A percentile compares a stretch with the other conserved stretches of the same genome.
These are phyloP conservation scores for Fusarium dlaminii DNA, from an alignment of 2,329 filamentous ascomycete genomes.

Conservation along the genomic window DNA sequence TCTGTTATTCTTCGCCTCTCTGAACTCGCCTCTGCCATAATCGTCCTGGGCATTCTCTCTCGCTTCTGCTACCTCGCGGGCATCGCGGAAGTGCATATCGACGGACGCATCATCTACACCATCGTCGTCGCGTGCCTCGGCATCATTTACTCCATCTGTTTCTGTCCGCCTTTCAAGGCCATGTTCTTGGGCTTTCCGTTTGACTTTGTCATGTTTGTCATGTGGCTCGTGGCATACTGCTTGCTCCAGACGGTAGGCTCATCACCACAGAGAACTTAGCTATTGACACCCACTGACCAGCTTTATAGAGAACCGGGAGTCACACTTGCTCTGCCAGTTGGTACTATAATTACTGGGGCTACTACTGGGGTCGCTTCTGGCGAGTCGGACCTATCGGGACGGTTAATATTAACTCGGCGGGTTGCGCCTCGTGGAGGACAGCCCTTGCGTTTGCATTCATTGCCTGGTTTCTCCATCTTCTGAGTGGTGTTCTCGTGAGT, in stretches of 20 bases:
- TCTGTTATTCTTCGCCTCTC: neutral
- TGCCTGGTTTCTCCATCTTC: neutral
- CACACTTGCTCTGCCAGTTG: neutral
- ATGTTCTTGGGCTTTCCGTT: neutral
- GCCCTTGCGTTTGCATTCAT: neutral
- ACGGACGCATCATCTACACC: neutral
- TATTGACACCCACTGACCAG: neutral
- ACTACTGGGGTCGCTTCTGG: neutral
- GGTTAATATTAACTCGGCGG: neutral
- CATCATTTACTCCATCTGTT: neutral
- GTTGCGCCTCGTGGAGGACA: neutral
- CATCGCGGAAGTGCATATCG: neutral
- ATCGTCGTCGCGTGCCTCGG: neutral
- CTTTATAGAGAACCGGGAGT: neutral
- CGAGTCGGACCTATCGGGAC: neutral
- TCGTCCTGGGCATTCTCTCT: neutral
- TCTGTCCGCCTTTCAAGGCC: neutral
- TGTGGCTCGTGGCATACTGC: constrained; percentile 11
- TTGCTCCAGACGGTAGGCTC: neutral
- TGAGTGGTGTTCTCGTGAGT: neutral
- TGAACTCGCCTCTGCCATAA: neutral
- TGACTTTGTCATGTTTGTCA: constrained; percentile 2
- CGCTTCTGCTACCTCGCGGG: neutral
- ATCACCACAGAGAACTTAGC: fast-evolving
- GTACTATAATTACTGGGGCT: constrained; percentile 2